phyloP scores from a whole-genome alignment of 441 rosid genomes.

The Lepidium campestre region DNA sequence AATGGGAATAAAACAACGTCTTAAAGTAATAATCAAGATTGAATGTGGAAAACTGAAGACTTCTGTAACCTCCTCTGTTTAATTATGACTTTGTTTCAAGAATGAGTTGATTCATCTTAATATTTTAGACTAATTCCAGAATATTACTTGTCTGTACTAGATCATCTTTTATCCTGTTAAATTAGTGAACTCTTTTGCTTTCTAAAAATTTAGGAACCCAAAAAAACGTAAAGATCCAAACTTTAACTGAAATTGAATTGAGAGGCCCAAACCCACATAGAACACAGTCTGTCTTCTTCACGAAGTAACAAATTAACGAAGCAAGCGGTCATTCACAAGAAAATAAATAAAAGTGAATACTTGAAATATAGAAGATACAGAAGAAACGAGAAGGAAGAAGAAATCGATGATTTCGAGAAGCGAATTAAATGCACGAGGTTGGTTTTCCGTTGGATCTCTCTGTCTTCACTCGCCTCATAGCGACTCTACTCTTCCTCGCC shows the following conservation, averaged over 20 bases:
- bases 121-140: no score
- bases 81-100: neutral
- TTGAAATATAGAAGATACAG: neutral
- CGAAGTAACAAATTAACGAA: constrained; percentile 13
- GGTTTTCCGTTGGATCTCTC: constrained; percentile 73
- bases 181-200: no score
- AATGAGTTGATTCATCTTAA: no score
- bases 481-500: constrained; percentile 45
- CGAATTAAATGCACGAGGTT: constrained; percentile 74
- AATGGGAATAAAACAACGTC: neutral
- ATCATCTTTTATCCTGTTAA: no score
- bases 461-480: constrained; percentile 60
- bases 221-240: neutral
- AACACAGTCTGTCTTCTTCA: constrained; percentile 10
- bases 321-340: neutral
- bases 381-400: constrained; percentile 10
- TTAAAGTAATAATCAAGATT: neutral
- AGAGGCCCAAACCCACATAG: constrained; percentile 21
- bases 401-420: constrained; percentile 23
- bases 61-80: neutral
- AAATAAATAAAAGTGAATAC: neutral
- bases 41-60: neutral
- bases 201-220: no score
- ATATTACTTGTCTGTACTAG: no score
- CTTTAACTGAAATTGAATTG: neutral